Percentiles rank a stretch among this genome's conserved stretches.
Conservation (phyloP, 257 asterid genomes). For the Nicotiana obtusifolia region DNA sequence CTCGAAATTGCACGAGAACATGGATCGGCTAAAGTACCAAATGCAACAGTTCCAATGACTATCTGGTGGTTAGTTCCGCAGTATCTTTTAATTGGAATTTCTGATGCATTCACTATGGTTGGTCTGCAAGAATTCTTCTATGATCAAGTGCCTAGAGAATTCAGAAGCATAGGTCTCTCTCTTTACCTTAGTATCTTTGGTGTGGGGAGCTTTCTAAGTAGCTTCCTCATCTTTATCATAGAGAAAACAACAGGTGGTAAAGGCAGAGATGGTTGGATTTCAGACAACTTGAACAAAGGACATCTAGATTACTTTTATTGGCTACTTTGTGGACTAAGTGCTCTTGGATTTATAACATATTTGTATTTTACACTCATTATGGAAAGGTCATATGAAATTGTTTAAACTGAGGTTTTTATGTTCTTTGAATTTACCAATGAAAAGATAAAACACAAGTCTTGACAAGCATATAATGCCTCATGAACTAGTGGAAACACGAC, state of each 20-base stretch:
- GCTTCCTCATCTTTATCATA: constrained; percentile 45
- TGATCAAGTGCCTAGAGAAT: constrained; percentile 49
- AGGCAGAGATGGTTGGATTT: constrained; percentile 49
- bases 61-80: constrained; percentile 73
- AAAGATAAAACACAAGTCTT: no score
- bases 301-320: constrained; percentile 71
- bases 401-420: neutral
- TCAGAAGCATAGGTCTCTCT: constrained; percentile 54
- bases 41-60: constrained; percentile 48
- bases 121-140: constrained; percentile 74
- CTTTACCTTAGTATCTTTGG: constrained; percentile 50
- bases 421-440: neutral
- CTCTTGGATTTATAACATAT: constrained; percentile 23
- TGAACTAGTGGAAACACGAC: no score
- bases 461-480: no score
- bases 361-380: constrained; percentile 25
- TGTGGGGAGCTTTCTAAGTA: constrained; percentile 50
- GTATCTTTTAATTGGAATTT: constrained; percentile 35
- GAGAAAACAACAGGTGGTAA: constrained; percentile 30
- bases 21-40: constrained; percentile 40
- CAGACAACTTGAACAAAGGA: constrained; percentile 53
- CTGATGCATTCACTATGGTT: constrained; percentile 43
- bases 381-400: neutral
- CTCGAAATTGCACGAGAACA: constrained; percentile 33
- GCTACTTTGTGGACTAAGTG: constrained; percentile 47